phyloP scores from a whole-genome alignment of 2,329 filamentous ascomycete genomes.

The Ramichloridium luteum region DNA sequence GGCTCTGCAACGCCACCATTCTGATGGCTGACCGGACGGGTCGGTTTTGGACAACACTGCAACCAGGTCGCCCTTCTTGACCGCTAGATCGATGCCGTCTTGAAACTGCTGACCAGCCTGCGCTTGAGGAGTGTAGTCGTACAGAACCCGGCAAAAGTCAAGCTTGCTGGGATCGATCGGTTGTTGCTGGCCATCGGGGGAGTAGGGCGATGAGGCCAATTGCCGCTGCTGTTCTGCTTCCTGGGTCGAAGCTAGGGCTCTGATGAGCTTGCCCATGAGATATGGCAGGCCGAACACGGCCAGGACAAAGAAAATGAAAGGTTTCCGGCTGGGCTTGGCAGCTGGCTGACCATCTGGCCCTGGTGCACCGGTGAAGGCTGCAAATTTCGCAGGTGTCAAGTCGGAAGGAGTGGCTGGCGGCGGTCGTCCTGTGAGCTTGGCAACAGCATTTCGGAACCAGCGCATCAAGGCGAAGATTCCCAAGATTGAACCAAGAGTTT shows the following conservation, averaged over 20 bases:
- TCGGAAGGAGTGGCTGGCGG: conserved; percentile 76
- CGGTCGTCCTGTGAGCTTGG: conserved; percentile 84
- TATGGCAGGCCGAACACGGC: conserved; percentile 94
- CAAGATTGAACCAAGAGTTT: conserved; percentile 83
- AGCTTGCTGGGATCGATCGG: conserved; percentile 77
- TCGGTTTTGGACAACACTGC: conserved; percentile 88
- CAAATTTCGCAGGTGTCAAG: conserved; percentile 83
- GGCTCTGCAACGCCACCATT: conserved; percentile 95
- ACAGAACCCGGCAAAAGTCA: conserved; percentile 89
- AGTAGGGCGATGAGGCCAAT: conserved; percentile 38
- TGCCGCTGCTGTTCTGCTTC: conserved; percentile 66
- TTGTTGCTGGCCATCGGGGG: conserved; percentile 32
- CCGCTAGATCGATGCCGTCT: conserved; percentile 72
- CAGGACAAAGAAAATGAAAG: conserved; percentile 87
- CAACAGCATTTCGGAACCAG: conserved; percentile 83
- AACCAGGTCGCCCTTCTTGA: conserved; percentile 90
- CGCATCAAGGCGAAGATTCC: conserved; percentile 93
- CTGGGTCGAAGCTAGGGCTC: conserved; percentile 66
- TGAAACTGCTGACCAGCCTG: conserved; percentile 32
- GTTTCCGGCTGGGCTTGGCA: conserved; percentile 74
- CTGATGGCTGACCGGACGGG: conserved; percentile 77
- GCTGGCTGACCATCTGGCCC: conserved; percentile 55
- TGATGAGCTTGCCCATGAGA: conserved; percentile 92
- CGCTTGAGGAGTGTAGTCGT: conserved; percentile 79
- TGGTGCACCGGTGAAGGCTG: conserved; percentile 60